A percentile compares a stretch with the other conserved stretches of the same genome.
Conservation (phyloP, 2,329 filamentous ascomycete genomes). For the Chrysosphaeria jannelii region DNA sequence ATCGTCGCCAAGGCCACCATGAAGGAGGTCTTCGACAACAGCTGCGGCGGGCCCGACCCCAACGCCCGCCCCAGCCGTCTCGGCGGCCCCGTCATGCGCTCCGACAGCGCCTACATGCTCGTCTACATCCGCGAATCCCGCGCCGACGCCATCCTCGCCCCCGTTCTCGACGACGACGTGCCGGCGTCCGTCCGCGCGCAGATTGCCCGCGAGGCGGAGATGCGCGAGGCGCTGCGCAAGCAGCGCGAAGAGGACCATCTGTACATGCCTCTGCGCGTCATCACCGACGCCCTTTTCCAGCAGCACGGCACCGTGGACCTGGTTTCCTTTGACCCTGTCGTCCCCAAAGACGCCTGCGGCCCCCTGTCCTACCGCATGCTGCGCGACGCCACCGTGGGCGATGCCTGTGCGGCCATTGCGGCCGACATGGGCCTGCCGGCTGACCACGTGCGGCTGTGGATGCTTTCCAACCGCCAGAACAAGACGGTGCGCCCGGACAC, state of each 20-base stretch:
- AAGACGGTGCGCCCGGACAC: conserved; percentile 83
- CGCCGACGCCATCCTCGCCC: conserved; percentile 53
- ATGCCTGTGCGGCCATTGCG: conserved; percentile 43
- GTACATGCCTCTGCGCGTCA: conserved; percentile 59
- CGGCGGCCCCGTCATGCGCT: conserved; percentile 31
- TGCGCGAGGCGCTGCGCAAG: conserved; percentile 47
- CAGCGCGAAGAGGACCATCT: conserved; percentile 86
- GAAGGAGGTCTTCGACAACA: conserved; percentile 81
- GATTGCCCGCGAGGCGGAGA: conserved; percentile 26
- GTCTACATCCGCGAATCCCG: conserved; percentile 80
- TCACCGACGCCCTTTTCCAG: conserved; percentile 56
- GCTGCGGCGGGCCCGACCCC: conserved; percentile 70
- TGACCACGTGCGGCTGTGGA: conserved; percentile 55
- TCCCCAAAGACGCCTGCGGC: no score
- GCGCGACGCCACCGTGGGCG: conserved; percentile 41
- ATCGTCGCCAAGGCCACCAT: conserved; percentile 82
- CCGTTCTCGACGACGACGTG: conserved; percentile 47
- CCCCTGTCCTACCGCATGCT: conserved; percentile 57
- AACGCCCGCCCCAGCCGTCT: conserved; percentile 25
- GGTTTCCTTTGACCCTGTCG: conserved; percentile 37
- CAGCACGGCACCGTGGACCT: conserved; percentile 65
- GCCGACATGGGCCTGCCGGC: conserved; percentile 36
- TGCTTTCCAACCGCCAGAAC: conserved; percentile 96
- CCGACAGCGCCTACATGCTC: conserved; percentile 89
- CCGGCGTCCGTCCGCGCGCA: conserved; percentile 48